Evolutionary conservation across 2,329 filamentous ascomycete species (phyloP), one percentile per base, ranked within the genome.

Genomic region (Macrophomina phaseolina): DNA sequence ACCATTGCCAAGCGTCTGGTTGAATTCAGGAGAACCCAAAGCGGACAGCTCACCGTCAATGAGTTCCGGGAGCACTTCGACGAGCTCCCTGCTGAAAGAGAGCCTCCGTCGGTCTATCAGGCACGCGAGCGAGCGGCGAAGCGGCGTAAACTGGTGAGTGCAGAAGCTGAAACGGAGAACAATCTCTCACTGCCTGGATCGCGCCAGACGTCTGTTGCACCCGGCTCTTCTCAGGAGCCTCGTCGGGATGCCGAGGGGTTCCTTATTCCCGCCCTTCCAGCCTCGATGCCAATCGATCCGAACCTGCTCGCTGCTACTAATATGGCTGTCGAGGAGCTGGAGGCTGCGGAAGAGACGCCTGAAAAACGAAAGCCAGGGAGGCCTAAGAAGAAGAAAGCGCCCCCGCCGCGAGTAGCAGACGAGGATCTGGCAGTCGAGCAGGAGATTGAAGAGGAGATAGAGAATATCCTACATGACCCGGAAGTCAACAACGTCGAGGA

Each of bases 1-100:
- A 99, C 95, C 7, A 93, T 99, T 68, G 91, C 93, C 74, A 92
- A 94, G 76, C 93, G 95, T 69, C 82, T 99, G 9, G 90, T 94
- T 70, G 95, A 99, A 75, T 99, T 98, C 80, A 93, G 92, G 70
- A 86, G 90, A 38, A 97, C 94, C 0, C 91, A 92, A 69, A 93
- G 91, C 68, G 93, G 93, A 70, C 87, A 88, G 61, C 86, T 98
- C 78, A 95, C 93, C 0, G 91, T 99, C 23, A 90, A 94, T 69
- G 90, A 97, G 73, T 97, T 97, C 73, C 84, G 91, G 56, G 86
- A 88, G 69, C 84, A 87, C 61, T 89, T 90, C 67, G 89, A 91
- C 68, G 73, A 73, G 16, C 78, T 93, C 23, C 91, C 94, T 72
- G 89, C 90, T 30, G 81, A 86, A 30, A 73, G 71, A n/a, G 69